Conservation (phyloP, 495 filamentous ascomycete species). For the Penicillium cosmopolitanum region DNA sequence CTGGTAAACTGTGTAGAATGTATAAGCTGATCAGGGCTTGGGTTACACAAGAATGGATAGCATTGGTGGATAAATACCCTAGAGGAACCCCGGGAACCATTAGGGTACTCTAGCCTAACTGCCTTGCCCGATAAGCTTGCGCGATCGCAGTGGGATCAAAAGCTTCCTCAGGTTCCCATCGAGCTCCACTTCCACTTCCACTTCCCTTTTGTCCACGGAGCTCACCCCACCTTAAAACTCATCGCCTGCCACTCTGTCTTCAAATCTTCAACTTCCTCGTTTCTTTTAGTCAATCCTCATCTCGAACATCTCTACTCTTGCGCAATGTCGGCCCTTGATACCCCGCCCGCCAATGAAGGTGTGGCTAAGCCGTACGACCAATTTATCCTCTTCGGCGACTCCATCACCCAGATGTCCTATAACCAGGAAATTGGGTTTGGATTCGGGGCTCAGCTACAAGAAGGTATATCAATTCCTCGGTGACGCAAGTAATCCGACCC, state of each 20-base stretch:
- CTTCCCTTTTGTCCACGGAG: constrained; percentile 26
- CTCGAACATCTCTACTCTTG: too few relatives aligned
- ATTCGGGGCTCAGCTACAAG: constrained; percentile 71
- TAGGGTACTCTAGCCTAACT: too few relatives aligned
- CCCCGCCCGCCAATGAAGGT: constrained; percentile 8
- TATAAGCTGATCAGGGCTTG: too few relatives aligned
- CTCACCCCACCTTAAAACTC: constrained; percentile 20
- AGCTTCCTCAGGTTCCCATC: background rate
- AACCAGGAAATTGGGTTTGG: constrained; percentile 65
- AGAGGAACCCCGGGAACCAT: background rate
- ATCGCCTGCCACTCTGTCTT: background rate
- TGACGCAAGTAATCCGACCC: background rate
- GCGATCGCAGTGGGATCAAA: background rate
- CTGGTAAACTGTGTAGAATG: too few relatives aligned
- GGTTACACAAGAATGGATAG: background rate
- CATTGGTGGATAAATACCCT: constrained; percentile 27
- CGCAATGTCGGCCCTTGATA: constrained; percentile 7
- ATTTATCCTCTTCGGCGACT: constrained; percentile 82
- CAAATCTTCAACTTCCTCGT: background rate
- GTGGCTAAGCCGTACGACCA: constrained; percentile 59
- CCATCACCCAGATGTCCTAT: constrained; percentile 68
- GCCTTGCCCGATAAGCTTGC: background rate
- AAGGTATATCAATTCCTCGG: constrained; percentile 48
- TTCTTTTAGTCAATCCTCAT: background rate
- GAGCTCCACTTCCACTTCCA: constrained; percentile 9